Evolutionary conservation across 495 filamentous ascomycete species (phyloP).

Genomic region (Aspergillus ellipticus): DNA sequence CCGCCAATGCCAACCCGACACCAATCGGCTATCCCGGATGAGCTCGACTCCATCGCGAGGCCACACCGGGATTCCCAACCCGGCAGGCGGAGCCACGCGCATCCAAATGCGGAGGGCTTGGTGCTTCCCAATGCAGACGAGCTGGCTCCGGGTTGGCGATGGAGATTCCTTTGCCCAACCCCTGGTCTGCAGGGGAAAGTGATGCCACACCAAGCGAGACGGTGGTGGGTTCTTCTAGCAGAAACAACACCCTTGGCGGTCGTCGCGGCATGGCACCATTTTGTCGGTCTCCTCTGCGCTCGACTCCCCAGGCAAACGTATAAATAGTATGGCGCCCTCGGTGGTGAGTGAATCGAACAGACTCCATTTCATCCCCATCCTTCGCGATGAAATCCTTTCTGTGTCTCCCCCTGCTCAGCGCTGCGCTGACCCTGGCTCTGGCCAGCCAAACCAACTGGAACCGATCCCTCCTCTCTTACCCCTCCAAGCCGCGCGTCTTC

Average conservation of each 20-base stretch:
- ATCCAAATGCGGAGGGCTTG: not conserved
- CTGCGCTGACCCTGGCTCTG: not conserved
- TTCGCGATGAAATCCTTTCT: not conserved
- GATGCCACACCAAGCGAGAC: no score
- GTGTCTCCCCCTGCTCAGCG: not conserved
- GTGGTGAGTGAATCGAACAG: not conserved
- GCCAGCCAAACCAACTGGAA: not conserved
- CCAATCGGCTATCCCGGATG: not conserved
- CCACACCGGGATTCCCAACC: not conserved
- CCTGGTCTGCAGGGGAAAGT: no score
- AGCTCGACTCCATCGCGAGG: not conserved
- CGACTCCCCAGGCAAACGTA: not conserved
- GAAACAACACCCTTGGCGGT: no score
- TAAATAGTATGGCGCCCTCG: not conserved
- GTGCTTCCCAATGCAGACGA: not conserved
- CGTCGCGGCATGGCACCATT: no score
- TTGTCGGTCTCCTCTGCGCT: no score
- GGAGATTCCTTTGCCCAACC: no score
- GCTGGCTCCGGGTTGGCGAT: not conserved
- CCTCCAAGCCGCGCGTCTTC: constrained; percentile 34
- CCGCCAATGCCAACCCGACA: no score
- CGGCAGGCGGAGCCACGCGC: not conserved
- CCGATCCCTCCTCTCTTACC: not conserved
- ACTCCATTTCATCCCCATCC: not conserved
- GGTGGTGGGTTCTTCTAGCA: not conserved